Base-by-base conservation (phyloP, 2,329 filamentous ascomycete genomes). In the Verticillium tricorpus region DNA sequence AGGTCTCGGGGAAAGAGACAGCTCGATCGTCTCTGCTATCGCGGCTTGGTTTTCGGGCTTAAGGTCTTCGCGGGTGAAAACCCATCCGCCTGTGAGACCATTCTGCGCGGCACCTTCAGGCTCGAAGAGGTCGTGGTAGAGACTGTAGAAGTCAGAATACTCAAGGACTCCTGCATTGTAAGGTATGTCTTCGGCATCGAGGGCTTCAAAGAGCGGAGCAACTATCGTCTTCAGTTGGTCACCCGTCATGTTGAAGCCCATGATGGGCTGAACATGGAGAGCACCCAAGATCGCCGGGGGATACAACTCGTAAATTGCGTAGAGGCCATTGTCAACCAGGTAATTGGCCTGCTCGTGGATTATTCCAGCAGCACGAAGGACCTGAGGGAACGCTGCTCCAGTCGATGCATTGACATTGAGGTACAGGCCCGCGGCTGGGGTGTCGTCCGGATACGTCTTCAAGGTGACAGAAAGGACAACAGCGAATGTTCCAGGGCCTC, bases 401-500 rank as follows among this genome's bases (percentile, higher is more conserved):
- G 57, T 60, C n/a, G 64, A 63, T 2, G 57, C 59, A 35, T 66
- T 66, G 28, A 66, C 60, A 45, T 66, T 63, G 14, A 66, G 59
- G 50, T 52, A 66, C 4, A 66, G 50, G 66, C 79, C 73, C 7
- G 80, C 83, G 0, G 79, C 72, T 0, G 73, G 74, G 0, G 72
- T 72, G 69, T 66, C 72, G 55, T 83, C 82, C 0, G 76, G 72
- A 66, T 84, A 79, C 0, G 81, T 80, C 69, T 83, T 85, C 63
- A 81, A 71, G 0, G 82, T 85, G 65, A 84, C 76, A 4, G 80
- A 82, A 19, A 78, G 71, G 8, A 86, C 80, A 1, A 85, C 74
- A 1, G 76, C 84, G 64, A 80, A 87, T 4, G 78, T 83, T 0
- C 80, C 80, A 5, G 78, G 80, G 1, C 84, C 83, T 9, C 83